Base-by-base conservation (phyloP, 1,284 basidiomycete species). In the Austroboletus novae-zelandiae region DNA sequence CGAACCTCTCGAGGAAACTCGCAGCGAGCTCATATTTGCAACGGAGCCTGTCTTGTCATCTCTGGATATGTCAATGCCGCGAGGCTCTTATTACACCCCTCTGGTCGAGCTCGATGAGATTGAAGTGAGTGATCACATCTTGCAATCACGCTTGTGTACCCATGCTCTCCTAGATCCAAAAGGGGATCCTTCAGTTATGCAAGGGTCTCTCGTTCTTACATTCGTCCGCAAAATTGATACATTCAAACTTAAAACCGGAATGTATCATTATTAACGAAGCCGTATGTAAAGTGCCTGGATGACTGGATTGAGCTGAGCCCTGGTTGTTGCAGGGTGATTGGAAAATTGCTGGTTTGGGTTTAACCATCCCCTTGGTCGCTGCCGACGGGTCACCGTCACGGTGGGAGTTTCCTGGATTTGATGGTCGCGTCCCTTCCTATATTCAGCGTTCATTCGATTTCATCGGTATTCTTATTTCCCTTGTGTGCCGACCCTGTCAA, bases 401-500 rank as follows among this genome's bases (percentile, higher is more conserved):
- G 27, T 97, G 92, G 85, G 85, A 90, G 54, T 96, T 91, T 62
- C 94, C 94, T 0, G 88, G 91, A 29, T 89, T 87, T 56, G 94
- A 98, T 68, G 83, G 83, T 15, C 78, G 86, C 42, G 71, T 92
- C 23, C 91, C 94, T 0, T 71, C 83, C 10, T 91, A 91, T 59
- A 81, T 94, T 4, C 94, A 97, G 68, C 84, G 93, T 52, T 93
- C 94, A 48, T 91, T 97, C 60, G 95, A 99, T 70, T 98, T 94
- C 66, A 89, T 96, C 65, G 92, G 92, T 92, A 50, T 49, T 15
- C 17, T n/a, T 14, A 5, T 31, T 27, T 36, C 14, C 45, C 49
- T 47, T 43, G 15, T 35, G 31, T n/a, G 3, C 42, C 10, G 14
- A 29, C 8, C 6, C 3, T n/a, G 37, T 42, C 42, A 36, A 34